Base-by-base conservation (phyloP, 139 green algal genomes). In the Coelastrella sp. region DNA sequence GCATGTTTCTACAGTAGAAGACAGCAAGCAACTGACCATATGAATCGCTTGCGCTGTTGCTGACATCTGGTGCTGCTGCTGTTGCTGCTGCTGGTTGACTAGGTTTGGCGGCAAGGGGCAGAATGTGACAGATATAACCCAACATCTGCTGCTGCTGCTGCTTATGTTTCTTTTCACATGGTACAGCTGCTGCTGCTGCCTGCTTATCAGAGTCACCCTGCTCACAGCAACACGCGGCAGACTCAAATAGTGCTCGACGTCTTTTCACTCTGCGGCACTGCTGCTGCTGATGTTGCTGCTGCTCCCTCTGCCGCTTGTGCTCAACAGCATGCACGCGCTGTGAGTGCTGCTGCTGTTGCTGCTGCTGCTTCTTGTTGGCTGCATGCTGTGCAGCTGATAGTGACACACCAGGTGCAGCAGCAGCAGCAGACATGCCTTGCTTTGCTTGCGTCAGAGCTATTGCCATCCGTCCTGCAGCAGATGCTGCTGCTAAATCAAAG, bases 1-100 rank as follows among this genome's bases (percentile, higher is more conserved):
- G 37, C 34, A 19, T 5, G n/a, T 68, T 79, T 32, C 40, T 71
- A 73, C 79, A 92, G 74, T 68, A 84, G 0, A 85, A 38, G 2
- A 92, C 57, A 34, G 88, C 84, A 19, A 89, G 32, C 38, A 91
- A 51, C 84, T 74, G 59, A 48, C 59, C 57, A 13, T 5, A 27
- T 30, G 7, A 8, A 32, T 27, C 60, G 53, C 67, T 21, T 19
- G 13, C 35, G 45, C 45, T 68, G 35, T 48, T 68, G 38, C 82
- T 66, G 25, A 6, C 59, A 25, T 9, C 72, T 83, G 83, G 38
- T 69, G 23, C 59, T 30, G 40, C 77, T 68, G 43, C 59, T 78
- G 68, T 67, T 38, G 76, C 13, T 69, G 71, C 37, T 40, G 30
- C 72, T 53, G 2, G 37, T 23, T 15, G 15, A 30, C 19, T 2